Evolutionary conservation across 306 rosid genomes (phyloP).

Genomic region (Mimosa pudica): DNA sequence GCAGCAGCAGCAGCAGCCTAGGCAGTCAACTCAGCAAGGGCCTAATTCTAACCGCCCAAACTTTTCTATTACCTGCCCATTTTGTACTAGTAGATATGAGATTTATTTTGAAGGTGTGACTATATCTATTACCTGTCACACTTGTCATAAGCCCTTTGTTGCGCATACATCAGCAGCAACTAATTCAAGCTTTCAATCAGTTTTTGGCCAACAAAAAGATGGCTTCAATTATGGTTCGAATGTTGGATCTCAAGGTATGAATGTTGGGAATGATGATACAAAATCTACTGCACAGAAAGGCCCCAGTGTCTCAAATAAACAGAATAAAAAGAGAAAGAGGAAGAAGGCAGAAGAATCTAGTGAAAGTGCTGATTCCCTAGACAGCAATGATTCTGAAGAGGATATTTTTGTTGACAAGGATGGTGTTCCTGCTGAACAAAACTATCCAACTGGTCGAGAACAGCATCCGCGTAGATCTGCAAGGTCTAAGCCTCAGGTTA

Average conservation of each 20-base stretch:
- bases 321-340: constrained; percentile 56
- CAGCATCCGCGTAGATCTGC: constrained; percentile 69
- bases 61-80: constrained; percentile 83
- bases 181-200: constrained; percentile 46
- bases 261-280: constrained; percentile 36
- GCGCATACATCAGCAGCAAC: constrained; percentile 51
- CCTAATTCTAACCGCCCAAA: constrained; percentile 44
- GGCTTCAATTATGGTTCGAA: constrained; percentile 40
- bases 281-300: constrained; percentile 36
- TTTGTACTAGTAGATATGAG: constrained; percentile 64
- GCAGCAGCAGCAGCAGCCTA: constrained; percentile 40
- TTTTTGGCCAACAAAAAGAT: constrained; percentile 50
- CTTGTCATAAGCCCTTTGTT: constrained; percentile 58
- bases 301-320: constrained; percentile 41
- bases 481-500: constrained; percentile 68
- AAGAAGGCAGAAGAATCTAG: constrained; percentile 56
- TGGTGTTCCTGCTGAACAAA: constrained; percentile 40
- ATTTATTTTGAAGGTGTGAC: constrained; percentile 55
- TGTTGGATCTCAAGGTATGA: constrained; percentile 44
- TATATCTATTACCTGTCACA: constrained; percentile 70
- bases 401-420: constrained; percentile 40
- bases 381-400: constrained; percentile 66
- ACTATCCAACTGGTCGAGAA: constrained; percentile 38
- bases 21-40: constrained; percentile 53
- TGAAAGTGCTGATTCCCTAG: constrained; percentile 55